These are phyloP conservation scores for Mycena metata DNA, from an alignment of 768 basidiomycete species.

Conservation along the genomic window DNA sequence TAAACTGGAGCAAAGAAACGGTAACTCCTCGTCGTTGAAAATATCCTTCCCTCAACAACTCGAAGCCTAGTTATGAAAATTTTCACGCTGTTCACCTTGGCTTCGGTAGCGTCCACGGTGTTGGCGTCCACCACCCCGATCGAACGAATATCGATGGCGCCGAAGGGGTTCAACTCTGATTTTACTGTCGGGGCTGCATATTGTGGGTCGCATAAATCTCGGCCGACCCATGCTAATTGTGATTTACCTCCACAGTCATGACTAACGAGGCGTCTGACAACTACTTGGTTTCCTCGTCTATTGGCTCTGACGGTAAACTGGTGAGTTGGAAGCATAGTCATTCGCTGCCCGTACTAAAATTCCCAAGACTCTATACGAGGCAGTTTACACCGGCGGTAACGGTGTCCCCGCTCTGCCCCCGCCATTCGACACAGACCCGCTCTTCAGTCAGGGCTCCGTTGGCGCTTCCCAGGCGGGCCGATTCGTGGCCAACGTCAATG, in stretches of 20 bases:
- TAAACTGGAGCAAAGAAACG: background rate
- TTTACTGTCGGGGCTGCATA: conserved; percentile 31
- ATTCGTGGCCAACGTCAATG: conserved; percentile 33
- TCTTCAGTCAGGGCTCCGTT: conserved; percentile 47
- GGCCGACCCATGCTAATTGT: background rate
- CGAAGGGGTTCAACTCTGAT: background rate
- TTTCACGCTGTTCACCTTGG: conserved; percentile 1
- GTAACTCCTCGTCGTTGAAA: background rate
- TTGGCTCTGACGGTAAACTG: conserved; percentile 48
- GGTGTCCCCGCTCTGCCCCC: conserved; percentile 42
- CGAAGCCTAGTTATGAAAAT: conserved; percentile 8
- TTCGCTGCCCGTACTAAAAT: background rate
- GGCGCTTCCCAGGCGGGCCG: conserved; percentile 24
- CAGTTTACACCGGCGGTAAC: conserved; percentile 33
- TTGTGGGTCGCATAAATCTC: conserved; percentile 10
- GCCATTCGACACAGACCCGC: conserved; percentile 40
- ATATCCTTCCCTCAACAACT: background rate
- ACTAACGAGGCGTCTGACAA: conserved; percentile 55
- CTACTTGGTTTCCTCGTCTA: conserved; percentile 48
- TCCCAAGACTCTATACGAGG: conserved; percentile 35
- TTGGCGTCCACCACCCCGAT: background rate
- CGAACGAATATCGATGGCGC: conserved; percentile 5
- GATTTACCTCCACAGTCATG: conserved; percentile 47
- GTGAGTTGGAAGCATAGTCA: conserved; percentile 33
- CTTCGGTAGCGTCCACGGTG: conserved; percentile 6